Percentiles rank a stretch among this genome's conserved stretches.
Evolutionary conservation across 805 yeast genomes (phyloP).

Genomic region (Limtongozyma cylindracea): DNA sequence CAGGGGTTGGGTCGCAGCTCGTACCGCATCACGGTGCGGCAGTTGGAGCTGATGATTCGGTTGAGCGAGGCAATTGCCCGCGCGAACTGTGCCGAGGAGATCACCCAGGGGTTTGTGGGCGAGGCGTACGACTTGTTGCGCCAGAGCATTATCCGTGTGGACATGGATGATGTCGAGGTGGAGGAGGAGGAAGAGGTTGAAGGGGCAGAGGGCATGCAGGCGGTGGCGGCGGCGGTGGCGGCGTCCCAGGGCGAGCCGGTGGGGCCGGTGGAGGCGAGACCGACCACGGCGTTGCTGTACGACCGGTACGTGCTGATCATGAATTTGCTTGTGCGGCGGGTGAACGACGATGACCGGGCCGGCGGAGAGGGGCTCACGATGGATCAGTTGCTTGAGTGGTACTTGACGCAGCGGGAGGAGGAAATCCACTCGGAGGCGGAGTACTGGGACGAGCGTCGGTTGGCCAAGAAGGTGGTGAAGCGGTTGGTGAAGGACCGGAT

Average conservation of each 20-base stretch:
- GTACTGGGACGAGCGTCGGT: constrained; percentile 39
- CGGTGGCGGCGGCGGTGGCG: no score
- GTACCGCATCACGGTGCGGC: constrained; percentile 91
- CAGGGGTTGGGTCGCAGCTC: constrained; percentile 71
- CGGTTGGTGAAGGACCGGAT: constrained; percentile 69
- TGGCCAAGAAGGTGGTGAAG: constrained; percentile 59
- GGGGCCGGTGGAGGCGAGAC: background rate
- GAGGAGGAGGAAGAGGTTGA: constrained; percentile 29
- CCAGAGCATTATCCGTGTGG: constrained; percentile 83
- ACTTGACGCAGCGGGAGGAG: constrained; percentile 47
- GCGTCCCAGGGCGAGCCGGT: constrained; percentile 1
- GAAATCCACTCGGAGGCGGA: constrained; percentile 45
- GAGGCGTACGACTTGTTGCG: constrained; percentile 82
- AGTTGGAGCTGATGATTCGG: constrained; percentile 81
- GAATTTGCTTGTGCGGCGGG: constrained; percentile 44
- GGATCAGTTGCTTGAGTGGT: constrained; percentile 55
- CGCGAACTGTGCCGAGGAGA: constrained; percentile 82
- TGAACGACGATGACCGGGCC: constrained; percentile 23
- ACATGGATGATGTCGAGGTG: constrained; percentile 75
- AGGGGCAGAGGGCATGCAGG: constrained; percentile 3
- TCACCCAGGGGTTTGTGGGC: constrained; percentile 64
- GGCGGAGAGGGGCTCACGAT: constrained; percentile 39
- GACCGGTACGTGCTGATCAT: constrained; percentile 73
- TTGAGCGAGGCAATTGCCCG: constrained; percentile 90
- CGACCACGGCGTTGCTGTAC: constrained; percentile 24